Evolutionary conservation across 768 basidiomycete genomes (phyloP).

Genomic region (Termitomyces sp.): DNA sequence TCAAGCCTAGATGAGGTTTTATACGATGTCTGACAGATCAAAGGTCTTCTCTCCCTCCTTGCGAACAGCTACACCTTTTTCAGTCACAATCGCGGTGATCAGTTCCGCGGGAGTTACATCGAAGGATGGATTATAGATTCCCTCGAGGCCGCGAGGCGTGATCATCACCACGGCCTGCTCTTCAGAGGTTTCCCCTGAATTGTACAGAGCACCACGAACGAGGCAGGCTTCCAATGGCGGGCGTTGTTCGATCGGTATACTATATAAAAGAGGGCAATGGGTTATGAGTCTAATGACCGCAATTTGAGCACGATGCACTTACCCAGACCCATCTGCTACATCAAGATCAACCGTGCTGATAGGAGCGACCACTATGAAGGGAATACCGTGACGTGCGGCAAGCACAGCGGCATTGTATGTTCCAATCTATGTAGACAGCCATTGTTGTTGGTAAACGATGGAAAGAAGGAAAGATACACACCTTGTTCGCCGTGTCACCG

Average conservation of each 20-base stretch:
- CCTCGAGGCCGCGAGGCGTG: constrained; percentile 60
- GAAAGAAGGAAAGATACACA: constrained; percentile 9
- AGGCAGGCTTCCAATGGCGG: constrained; percentile 84
- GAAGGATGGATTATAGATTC: constrained; percentile 90
- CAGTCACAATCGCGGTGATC: constrained; percentile 93
- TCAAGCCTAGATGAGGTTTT: not conserved
- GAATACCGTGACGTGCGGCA: constrained; percentile 80
- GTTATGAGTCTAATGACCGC: not conserved
- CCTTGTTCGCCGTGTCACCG: constrained; percentile 97
- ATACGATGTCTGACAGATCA: constrained; percentile 58
- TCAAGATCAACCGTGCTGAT: constrained; percentile 88
- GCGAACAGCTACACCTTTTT: constrained; percentile 86
- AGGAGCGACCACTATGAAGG: constrained; percentile 92
- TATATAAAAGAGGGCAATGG: constrained; percentile 14
- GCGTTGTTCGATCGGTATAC: constrained; percentile 91
- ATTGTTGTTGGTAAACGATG: not conserved
- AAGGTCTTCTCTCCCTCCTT: constrained; percentile 49
- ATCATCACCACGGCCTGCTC: constrained; percentile 79
- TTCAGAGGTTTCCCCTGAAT: constrained; percentile 33
- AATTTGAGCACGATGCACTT: constrained; percentile 23
- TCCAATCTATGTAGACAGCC: constrained; percentile 50
- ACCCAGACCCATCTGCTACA: constrained; percentile 61
- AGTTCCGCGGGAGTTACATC: constrained; percentile 94
- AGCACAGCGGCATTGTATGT: constrained; percentile 96
- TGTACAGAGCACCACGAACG: constrained; percentile 77